These are phyloP conservation scores for Saccharomycopsis oosterbeekiorum DNA, from an alignment of 805 yeast genomes.

Conservation along the genomic window DNA sequence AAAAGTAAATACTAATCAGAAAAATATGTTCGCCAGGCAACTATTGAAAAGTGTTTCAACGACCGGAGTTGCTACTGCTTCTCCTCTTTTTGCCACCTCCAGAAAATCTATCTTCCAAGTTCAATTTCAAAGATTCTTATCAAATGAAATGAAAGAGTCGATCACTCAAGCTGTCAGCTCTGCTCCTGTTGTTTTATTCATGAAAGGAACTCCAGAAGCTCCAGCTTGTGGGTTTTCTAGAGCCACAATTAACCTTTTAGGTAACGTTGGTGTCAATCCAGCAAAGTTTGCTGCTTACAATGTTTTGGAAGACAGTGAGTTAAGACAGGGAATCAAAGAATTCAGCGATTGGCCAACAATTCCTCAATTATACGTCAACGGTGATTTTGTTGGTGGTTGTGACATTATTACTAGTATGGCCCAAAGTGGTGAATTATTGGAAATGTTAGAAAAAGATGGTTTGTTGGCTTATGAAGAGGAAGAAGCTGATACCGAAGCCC, in stretches of 20 bases:
- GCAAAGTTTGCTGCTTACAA: constrained; percentile 93
- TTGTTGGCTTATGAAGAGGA: constrained; percentile 76
- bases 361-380: constrained; percentile 86
- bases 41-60: not conserved
- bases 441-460: constrained; percentile 66
- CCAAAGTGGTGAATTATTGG: constrained; percentile 80
- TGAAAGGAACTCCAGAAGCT: constrained; percentile 97
- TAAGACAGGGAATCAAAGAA: constrained; percentile 93
- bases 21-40: not conserved
- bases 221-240: constrained; percentile 98
- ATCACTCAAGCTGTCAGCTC: constrained; percentile 77
- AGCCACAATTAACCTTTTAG: constrained; percentile 86
- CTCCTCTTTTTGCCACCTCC: not conserved
- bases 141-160: constrained; percentile 73
- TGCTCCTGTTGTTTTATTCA: constrained; percentile 91
- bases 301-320: constrained; percentile 88
- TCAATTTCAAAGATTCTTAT: constrained; percentile 37
- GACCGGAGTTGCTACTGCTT: not conserved
- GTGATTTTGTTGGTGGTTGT: constrained; percentile 95
- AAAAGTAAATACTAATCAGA: not conserved
- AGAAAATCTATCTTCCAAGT: not conserved
- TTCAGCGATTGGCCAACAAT: constrained; percentile 97
- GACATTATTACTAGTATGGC: constrained; percentile 92
- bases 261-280: constrained; percentile 97
- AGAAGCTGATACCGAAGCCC: constrained; percentile 24